phyloP scores from a whole-genome alignment of 2,329 filamentous ascomycete species.

The Ramularia collo-cygni region DNA sequence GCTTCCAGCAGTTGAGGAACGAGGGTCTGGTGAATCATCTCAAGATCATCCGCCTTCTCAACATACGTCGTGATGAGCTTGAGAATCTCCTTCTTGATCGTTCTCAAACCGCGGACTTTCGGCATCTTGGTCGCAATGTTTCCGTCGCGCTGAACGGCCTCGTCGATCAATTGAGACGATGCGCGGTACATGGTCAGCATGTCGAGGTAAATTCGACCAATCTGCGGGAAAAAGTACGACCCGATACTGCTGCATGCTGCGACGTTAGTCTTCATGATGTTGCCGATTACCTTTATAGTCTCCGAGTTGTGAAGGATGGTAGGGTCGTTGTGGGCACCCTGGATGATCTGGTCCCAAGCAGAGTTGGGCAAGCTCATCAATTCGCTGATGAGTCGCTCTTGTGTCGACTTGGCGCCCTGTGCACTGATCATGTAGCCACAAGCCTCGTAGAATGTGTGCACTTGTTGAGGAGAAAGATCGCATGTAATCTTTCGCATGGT shows the following conservation, averaged over 20 bases:
- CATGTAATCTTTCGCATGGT: constrained; percentile 94
- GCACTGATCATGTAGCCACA: constrained; percentile 99
- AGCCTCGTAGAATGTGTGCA: constrained; percentile 98
- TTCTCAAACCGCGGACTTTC: constrained; percentile 86
- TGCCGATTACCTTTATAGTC: constrained; percentile 96
- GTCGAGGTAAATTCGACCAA: constrained; percentile 93
- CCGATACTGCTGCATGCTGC: constrained; percentile 97
- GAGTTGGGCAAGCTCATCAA: constrained; percentile 89
- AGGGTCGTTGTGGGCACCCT: constrained; percentile 75
- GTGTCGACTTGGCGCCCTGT: constrained; percentile 88
- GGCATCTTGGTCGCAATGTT: constrained; percentile 96
- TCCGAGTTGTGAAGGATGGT: constrained; percentile 83
- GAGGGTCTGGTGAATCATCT: constrained; percentile 88
- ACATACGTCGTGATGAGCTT: constrained; percentile 98
- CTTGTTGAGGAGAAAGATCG: constrained; percentile 90
- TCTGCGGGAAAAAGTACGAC: constrained; percentile 95
- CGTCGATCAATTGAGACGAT: constrained; percentile 92
- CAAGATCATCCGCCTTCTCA: constrained; percentile 92
- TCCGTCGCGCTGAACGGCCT: constrained; percentile 78
- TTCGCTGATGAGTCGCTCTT: constrained; percentile 84
- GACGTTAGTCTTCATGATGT: constrained; percentile 99
- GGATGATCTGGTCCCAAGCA: constrained; percentile 94
- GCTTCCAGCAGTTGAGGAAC: constrained; percentile 93
- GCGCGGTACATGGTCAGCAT: constrained; percentile 99
- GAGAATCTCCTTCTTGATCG: constrained; percentile 98